Base-by-base conservation (phyloP, 139 green algal species). In the Edaphochlamys debaryana region DNA sequence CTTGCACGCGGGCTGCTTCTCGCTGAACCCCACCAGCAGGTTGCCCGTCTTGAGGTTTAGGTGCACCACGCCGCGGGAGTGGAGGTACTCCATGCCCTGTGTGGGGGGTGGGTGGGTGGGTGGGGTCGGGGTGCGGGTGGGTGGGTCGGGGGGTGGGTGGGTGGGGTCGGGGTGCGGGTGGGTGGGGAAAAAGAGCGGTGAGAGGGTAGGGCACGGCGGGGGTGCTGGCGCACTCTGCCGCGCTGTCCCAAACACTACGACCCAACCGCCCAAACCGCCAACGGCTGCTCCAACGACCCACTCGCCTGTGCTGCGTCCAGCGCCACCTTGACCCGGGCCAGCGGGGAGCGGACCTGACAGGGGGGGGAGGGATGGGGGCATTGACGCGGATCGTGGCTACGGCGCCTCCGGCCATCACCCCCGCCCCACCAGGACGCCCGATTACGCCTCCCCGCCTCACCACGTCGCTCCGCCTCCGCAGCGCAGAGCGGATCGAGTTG, bases 11-110 rank as follows among this genome's bases (percentile, higher is more conserved):
- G 90, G 90, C 23, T 90, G 58, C 37, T 85, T 81, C 68, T 92
- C 82, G 5, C 79, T 64, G 54, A 91, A 89, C 38, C 90, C 90
- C 27, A 86, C 85, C 60, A 94, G 80, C 48, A 94, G 74, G 74
- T 94, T 94, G 54, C 87, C 90, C 41, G 79, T 82, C 79, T 94
- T 94, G 52, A 94, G 83, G 82, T 92, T 89, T 68, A 92, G 91
- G 86, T 94, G 90, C 11, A 88, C 86, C 32, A 94, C 79, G 23
- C 75, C 79, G n/a, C 86, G 73, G n/a, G 74, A 86, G 85, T 94
- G 90, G 37, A 92, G 85, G 81, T 92, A 94, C 79, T 92, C 88
- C 90, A 94, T 91, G 17, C 90, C 90, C 80, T 88, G 71, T 1
- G 32, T 27, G 8, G 34, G 56, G 20, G n/a, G n/a, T n/a, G n/a